Evolutionary conservation across 306 rosid genomes (phyloP).

Genomic region (Carpinus fangiana): DNA sequence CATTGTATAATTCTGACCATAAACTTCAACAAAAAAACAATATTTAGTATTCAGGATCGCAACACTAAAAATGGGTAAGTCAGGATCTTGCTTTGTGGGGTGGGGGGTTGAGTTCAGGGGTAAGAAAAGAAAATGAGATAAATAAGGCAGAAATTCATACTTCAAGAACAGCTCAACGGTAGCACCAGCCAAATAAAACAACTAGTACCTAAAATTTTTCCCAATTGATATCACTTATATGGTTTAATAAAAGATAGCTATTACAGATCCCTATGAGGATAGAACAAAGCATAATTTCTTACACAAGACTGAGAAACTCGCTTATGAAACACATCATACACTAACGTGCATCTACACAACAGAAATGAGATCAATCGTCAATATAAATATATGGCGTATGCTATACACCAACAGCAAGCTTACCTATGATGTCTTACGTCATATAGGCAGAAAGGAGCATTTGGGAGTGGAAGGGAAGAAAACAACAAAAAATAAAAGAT

Average conservation of each 20-base stretch:
- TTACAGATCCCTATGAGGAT: neutral
- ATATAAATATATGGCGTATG: neutral
- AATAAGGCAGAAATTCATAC: neutral
- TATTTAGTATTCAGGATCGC: neutral
- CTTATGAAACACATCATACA: neutral
- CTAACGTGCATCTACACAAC: neutral
- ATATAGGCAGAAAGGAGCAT: neutral
- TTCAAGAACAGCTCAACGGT: neutral
- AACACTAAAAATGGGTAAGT: neutral
- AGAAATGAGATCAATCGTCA: neutral
- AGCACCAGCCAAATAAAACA: neutral
- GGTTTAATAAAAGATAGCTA: neutral
- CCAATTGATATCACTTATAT: neutral
- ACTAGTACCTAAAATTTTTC: neutral
- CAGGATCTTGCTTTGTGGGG: neutral
- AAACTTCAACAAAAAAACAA: neutral
- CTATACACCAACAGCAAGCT: neutral
- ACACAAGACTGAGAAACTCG: neutral
- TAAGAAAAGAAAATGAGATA: neutral
- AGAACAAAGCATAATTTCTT: neutral
- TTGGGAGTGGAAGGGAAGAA: neutral
- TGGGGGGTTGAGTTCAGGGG: neutral
- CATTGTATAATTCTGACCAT: neutral
- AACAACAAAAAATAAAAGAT: neutral
- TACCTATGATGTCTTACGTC: neutral